phyloP scores from a whole-genome alignment of 192 early-diverging fungal species.

The Coemansia sp. region DNA sequence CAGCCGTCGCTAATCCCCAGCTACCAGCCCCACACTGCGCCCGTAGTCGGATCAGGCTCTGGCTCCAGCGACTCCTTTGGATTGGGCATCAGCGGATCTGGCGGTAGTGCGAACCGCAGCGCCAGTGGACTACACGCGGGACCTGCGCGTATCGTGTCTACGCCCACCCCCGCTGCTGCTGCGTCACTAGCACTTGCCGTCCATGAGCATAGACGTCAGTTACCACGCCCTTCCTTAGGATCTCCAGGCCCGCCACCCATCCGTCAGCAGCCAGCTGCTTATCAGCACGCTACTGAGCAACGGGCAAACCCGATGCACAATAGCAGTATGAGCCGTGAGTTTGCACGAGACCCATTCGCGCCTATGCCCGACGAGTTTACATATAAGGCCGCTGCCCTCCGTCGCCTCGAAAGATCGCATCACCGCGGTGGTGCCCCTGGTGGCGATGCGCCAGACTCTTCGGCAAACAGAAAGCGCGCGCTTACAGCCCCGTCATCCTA shows the following conservation, averaged over 20 bases:
- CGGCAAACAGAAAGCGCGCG: conserved; percentile 42
- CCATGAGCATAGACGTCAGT: not conserved
- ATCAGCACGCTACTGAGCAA: not conserved
- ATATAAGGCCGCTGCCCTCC: conserved; percentile 42
- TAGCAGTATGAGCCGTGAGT: conserved; percentile 17
- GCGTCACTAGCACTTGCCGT: conserved; percentile 4
- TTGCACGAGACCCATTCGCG: conserved; percentile 26
- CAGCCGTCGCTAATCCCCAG: not conserved
- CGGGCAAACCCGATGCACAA: conserved; percentile 5
- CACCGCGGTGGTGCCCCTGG: conserved; percentile 9
- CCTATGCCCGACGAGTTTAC: conserved; percentile 35
- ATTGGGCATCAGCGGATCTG: conserved; percentile 24
- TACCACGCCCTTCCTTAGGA: not conserved
- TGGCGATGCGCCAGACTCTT: not conserved
- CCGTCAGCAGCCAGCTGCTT: not conserved
- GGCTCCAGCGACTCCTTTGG: conserved; percentile 15
- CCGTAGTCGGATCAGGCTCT: not conserved
- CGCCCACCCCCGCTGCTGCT: conserved; percentile 21
- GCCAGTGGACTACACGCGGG: not conserved
- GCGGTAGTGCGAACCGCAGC: not conserved
- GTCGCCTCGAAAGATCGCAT: conserved; percentile 38
- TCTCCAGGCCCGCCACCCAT: not conserved
- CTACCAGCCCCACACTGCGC: conserved; percentile 30
- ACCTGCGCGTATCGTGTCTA: conserved; percentile 28
- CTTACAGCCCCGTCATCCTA: conserved; percentile 52